Evolutionary conservation across 306 rosid species (phyloP).

Genomic region (Gynostemma pentaphyllum): DNA sequence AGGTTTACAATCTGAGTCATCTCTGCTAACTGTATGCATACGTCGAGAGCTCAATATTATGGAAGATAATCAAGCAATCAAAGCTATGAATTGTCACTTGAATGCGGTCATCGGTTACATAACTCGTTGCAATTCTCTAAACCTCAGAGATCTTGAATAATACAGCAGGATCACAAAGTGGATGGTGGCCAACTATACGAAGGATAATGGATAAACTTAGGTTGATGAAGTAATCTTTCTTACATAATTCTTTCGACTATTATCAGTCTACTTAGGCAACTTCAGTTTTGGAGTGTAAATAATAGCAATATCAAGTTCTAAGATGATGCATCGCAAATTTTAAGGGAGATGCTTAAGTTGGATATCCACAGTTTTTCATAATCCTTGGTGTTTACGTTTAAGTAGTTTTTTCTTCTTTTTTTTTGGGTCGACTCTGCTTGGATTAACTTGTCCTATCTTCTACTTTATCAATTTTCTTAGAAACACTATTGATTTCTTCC

Average conservation of each 20-base stretch:
- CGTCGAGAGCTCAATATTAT: conserved; percentile 9
- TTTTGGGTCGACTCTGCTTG: no score
- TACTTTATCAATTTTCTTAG: no score
- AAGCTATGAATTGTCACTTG: conserved; percentile 5
- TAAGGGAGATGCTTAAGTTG: neutral
- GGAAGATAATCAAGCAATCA: conserved; percentile 3
- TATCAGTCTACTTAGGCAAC: neutral
- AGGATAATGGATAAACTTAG: neutral
- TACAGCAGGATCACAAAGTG: no score
- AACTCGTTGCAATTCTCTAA: neutral
- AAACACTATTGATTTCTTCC: no score
- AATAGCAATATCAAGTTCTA: neutral
- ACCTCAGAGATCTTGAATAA: no score
- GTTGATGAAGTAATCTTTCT: neutral
- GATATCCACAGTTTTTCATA: neutral
- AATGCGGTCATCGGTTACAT: neutral
- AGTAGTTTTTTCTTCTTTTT: neutral
- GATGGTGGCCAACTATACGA: no score
- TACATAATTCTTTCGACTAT: neutral
- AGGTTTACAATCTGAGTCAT: conserved; percentile 10
- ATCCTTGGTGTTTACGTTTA: neutral
- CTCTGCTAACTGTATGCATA: conserved; percentile 11
- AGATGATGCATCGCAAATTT: neutral
- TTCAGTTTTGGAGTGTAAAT: neutral
- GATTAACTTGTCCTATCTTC: no score